Base-by-base conservation (phyloP, 208 protist species). In the Phytomonas sp. region DNA sequence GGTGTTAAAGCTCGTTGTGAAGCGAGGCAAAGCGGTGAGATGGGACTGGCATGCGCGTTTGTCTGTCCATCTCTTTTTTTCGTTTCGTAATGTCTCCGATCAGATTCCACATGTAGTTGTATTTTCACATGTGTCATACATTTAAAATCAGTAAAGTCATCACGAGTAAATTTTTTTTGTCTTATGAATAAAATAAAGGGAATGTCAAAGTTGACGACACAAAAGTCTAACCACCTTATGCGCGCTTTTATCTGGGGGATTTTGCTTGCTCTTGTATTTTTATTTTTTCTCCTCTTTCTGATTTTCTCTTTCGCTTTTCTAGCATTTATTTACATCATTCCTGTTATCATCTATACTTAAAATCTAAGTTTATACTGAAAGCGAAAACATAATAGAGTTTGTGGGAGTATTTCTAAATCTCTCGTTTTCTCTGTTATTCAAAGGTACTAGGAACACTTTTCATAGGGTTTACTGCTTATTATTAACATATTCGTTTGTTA, bases 231-330 rank as follows among this genome's bases (percentile, higher is more conserved):
- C 28, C 33, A 17, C 32, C 46, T n/a, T 11, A 26, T 60, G 30
- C 62, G n/a, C 30, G 46, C 20, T 60, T 64, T 34, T 26, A 11
- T 6, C 28, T 36, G 4, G 20, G 4, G 17, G 13, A 23, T 61
- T 17, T 70, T 59, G 56, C 51, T 36, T 62, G 34, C 34, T 0
- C 23, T 62, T 63, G 37, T 61, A 46, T 63, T 56, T 13, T 67
- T 46, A 11, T 46, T 13, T 31, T 34, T 67, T 23, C n/a, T 46
- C 23, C 13, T 43, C 2, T 4, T 67, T 46, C 23, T 43, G 11
- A 28, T 36, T 36, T 36, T 26, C 5, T 37, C 62, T 9, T 26
- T 67, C 26, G 37, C 2, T 46, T 43, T 67, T 43, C 32, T 51
- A 51, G 40, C 40, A 51, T 9, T 13, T 40, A 40, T 51, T 30